Conservation (phyloP, 2,329 filamentous ascomycete genomes). For the Penicillium sclerotigenum region DNA sequence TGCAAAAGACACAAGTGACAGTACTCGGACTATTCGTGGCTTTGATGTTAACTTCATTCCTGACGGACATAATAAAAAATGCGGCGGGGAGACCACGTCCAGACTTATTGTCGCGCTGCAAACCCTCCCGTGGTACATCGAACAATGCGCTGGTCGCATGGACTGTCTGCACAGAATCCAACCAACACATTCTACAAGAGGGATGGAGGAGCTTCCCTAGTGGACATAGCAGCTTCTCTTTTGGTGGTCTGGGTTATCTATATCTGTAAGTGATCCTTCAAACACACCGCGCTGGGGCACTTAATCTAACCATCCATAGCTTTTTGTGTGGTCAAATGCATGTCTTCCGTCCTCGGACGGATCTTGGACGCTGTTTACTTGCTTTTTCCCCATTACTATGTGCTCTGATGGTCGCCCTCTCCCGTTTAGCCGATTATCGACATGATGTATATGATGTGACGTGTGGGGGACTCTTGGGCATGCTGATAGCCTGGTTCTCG, state of each 20-base stretch:
- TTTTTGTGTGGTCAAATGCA: constrained; percentile 56
- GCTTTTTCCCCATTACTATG: constrained; percentile 55
- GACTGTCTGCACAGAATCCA: constrained; percentile 49
- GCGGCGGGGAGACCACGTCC: constrained; percentile 78
- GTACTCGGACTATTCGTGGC: constrained; percentile 76
- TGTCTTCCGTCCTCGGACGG: constrained; percentile 57
- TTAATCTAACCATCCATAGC: constrained; percentile 21
- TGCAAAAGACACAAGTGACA: constrained; percentile 81
- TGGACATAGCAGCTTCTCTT: constrained; percentile 61
- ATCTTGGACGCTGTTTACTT: constrained; percentile 54
- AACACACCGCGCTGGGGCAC: neutral
- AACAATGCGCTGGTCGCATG: constrained; percentile 52
- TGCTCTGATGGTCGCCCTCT: constrained; percentile 59
- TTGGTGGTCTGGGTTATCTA: constrained; percentile 60
- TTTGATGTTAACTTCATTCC: constrained; percentile 71
- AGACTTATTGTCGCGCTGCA: constrained; percentile 84
- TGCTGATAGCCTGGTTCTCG: constrained; percentile 55
- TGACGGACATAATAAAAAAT: constrained; percentile 92
- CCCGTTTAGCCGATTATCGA: constrained; percentile 61
- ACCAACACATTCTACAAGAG: constrained; percentile 58
- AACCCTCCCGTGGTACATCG: constrained; percentile 61
- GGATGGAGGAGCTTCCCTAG: constrained; percentile 65
- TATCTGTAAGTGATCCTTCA: constrained; percentile 39
- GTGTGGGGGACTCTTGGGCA: constrained; percentile 53
- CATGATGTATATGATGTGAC: constrained; percentile 64